A percentile compares a stretch with the other conserved stretches of the same genome.
phyloP scores from a whole-genome alignment of 2,329 filamentous ascomycete species.

The Scolecobasidium constrictum region DNA sequence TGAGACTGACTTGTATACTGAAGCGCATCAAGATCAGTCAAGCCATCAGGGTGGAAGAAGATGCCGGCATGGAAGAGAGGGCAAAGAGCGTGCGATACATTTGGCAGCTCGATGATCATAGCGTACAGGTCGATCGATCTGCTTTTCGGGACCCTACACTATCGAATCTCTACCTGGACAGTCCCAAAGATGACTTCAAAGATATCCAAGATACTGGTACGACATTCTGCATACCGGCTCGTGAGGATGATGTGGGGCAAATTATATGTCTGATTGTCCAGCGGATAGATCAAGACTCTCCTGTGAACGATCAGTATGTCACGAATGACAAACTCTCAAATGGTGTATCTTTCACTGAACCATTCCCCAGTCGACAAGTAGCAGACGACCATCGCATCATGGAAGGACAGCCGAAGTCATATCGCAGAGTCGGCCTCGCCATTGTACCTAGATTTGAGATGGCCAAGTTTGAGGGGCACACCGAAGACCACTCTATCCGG shows the following conservation, averaged over 20 bases:
- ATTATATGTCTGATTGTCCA: conserved; percentile 3
- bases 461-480: no score
- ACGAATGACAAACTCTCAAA: no score
- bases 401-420: background rate
- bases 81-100: background rate
- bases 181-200: background rate
- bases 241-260: background rate
- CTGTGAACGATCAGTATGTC: no score
- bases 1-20: background rate
- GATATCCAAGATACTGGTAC: background rate
- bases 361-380: no score
- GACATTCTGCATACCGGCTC: conserved; percentile 1
- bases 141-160: conserved; percentile 1
- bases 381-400: no score
- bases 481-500: no score
- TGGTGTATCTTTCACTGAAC: no score
- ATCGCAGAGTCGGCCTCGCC: background rate
- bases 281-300: background rate
- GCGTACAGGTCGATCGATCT: background rate
- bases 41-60: background rate
- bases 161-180: conserved; percentile 4
- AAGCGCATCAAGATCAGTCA: background rate
- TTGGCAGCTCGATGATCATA: background rate
- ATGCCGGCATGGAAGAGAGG: background rate
- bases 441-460: no score